Evolutionary conservation across 202 grass and related monocot genomes (phyloP).

Genomic region (Zizania palustris): DNA sequence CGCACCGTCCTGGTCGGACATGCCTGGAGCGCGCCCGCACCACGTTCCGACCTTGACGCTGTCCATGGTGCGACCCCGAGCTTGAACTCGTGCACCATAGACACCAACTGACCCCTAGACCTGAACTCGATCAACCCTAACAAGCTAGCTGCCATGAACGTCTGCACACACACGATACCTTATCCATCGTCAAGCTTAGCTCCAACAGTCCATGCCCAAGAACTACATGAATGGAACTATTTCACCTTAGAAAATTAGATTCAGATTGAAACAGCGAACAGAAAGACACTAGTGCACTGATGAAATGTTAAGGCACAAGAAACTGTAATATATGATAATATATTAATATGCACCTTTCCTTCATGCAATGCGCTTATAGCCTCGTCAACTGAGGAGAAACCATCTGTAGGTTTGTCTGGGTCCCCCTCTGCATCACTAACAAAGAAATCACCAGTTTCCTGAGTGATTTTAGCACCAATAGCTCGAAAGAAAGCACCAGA

Average conservation of each 20-base stretch:
- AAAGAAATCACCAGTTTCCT: constrained; percentile 84
- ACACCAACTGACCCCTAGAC: too few relatives aligned
- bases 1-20: too few relatives aligned
- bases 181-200: too few relatives aligned
- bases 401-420: constrained; percentile 73
- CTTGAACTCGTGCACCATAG: too few relatives aligned
- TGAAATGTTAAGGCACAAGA: neutral
- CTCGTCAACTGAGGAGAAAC: constrained; percentile 79
- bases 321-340: constrained; percentile 1
- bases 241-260: constrained; percentile 2
- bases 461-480: constrained; percentile 81
- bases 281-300: neutral
- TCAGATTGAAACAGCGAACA: neutral
- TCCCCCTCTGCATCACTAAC: too few relatives aligned
- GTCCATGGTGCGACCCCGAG: too few relatives aligned
- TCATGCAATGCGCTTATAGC: constrained; percentile 63
- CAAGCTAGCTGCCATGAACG: too few relatives aligned
- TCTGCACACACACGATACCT: too few relatives aligned
- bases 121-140: too few relatives aligned
- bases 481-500: constrained; percentile 56
- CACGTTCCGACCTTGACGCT: too few relatives aligned
- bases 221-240: constrained; percentile 7
- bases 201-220: neutral
- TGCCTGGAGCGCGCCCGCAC: too few relatives aligned
- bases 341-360: constrained; percentile 71